Conservation (phyloP, 345 rosid species). For the Noccaea bulbosa region DNA sequence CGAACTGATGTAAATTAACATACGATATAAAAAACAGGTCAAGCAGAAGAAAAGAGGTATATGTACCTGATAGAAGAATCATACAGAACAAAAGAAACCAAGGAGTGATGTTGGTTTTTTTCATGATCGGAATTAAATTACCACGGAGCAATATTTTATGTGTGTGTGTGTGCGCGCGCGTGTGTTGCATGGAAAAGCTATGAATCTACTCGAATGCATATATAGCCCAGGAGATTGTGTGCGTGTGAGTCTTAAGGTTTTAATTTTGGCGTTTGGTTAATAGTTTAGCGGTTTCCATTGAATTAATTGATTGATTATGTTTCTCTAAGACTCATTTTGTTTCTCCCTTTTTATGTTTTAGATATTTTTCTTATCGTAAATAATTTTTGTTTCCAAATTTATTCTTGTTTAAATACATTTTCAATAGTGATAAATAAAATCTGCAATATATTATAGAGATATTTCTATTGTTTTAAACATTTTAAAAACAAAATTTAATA, state of each 20-base stretch:
- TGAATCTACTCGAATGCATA: not conserved
- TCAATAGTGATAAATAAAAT: not conserved
- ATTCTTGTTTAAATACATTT: not conserved
- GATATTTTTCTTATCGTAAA: not conserved
- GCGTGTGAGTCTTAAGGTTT: slow-evolving; percentile 1
- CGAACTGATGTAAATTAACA: not conserved
- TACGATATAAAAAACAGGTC: not conserved
- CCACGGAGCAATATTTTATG: not conserved
- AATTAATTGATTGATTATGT: not conserved
- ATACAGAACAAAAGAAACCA: slow-evolving; percentile 18
- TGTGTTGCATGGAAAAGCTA: not conserved
- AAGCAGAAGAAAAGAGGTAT: not conserved
- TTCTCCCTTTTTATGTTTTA: not conserved
- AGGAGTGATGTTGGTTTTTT: slow-evolving; percentile 18
- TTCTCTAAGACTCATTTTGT: not conserved
- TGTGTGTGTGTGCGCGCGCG: not conserved
- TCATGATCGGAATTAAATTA: slow-evolving; percentile 15
- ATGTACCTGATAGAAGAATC: slow-evolving; percentile 30
- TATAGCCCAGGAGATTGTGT: slow-evolving; percentile 1
- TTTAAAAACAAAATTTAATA: no score
- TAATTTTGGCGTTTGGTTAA: not conserved
- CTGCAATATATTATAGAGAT: not conserved
- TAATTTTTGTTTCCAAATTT: not conserved
- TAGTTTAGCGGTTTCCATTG: slow-evolving; percentile 12
- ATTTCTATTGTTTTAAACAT: not conserved